These are phyloP conservation scores for Senna siamea DNA, from an alignment of 306 rosid genomes.

Conservation along the genomic window DNA sequence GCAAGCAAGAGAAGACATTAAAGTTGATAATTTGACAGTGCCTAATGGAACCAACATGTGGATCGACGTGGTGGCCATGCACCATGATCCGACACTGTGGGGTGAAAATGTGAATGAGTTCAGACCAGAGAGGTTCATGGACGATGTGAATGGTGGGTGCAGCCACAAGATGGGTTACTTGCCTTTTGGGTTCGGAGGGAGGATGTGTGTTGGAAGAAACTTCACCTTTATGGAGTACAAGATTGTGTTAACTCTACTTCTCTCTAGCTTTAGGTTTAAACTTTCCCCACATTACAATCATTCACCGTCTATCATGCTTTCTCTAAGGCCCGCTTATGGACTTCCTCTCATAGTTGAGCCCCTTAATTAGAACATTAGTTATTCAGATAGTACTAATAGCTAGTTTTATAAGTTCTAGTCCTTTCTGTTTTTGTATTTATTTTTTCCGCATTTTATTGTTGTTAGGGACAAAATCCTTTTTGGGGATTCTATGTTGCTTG, in stretches of 20 bases:
- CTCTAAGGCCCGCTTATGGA: slow-evolving; percentile 72
- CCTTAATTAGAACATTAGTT: slow-evolving; percentile 7
- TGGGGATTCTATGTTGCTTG: too few relatives aligned
- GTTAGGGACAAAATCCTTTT: too few relatives aligned
- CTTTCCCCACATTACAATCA: slow-evolving; percentile 62
- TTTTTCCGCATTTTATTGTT: too few relatives aligned
- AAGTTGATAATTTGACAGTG: slow-evolving; percentile 53
- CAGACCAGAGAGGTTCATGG: slow-evolving; percentile 74
- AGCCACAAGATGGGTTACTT: slow-evolving; percentile 82
- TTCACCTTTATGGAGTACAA: slow-evolving; percentile 76
- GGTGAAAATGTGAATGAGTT: slow-evolving; percentile 76
- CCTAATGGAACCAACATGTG: slow-evolving; percentile 88
- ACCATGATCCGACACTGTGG: slow-evolving; percentile 71
- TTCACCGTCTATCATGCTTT: slow-evolving; percentile 66
- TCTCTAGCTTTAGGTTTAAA: slow-evolving; percentile 70
- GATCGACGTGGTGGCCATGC: slow-evolving; percentile 86
- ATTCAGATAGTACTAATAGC: too few relatives aligned
- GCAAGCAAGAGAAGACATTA: slow-evolving; percentile 73
- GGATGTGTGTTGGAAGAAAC: slow-evolving; percentile 86
- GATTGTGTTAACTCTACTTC: slow-evolving; percentile 65
- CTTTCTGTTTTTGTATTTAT: too few relatives aligned
- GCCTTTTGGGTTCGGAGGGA: slow-evolving; percentile 94
- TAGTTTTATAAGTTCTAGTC: too few relatives aligned
- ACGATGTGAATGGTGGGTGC: slow-evolving; percentile 69
- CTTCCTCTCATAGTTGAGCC: slow-evolving; percentile 60